Percentiles rank a stretch among this genome's conserved stretches.
Evolutionary conservation across 768 basidiomycete species (phyloP).

Genomic region (Amanita muscaria): DNA sequence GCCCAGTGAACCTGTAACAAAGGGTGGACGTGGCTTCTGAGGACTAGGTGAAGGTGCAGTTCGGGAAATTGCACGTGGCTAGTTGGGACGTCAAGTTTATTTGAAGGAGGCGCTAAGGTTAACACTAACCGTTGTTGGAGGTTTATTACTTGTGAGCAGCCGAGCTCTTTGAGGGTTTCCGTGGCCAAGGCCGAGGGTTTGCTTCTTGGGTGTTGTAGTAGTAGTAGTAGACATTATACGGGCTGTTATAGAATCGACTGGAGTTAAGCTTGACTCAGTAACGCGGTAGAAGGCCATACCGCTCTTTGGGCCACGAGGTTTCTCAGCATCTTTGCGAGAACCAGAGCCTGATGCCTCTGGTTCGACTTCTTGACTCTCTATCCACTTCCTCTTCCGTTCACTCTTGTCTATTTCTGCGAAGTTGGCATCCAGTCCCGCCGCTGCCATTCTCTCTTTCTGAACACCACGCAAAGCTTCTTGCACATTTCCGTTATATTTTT

Average conservation of each 20-base stretch:
- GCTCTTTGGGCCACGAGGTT: slow-evolving; percentile 46
- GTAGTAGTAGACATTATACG: slow-evolving; percentile 40
- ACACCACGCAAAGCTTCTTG: slow-evolving; percentile 62
- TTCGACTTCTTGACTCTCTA: slow-evolving; percentile 50
- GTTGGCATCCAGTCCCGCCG: slow-evolving; percentile 39
- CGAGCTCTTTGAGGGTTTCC: slow-evolving; percentile 43
- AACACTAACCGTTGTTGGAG: slow-evolving; percentile 31
- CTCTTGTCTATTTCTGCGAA: slow-evolving; percentile 54
- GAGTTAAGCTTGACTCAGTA: neutral
- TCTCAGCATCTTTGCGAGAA: slow-evolving; percentile 20
- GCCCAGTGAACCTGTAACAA: slow-evolving; percentile 27
- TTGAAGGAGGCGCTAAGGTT: neutral
- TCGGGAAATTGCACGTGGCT: slow-evolving; percentile 29
- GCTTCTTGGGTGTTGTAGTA: slow-evolving; percentile 50
- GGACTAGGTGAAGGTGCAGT: slow-evolving; percentile 35
- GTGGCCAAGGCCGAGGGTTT: slow-evolving; percentile 40
- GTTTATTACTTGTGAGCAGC: slow-evolving; percentile 30
- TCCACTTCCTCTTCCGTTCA: slow-evolving; percentile 73
- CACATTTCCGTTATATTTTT: slow-evolving; percentile 69
- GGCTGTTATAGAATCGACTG: slow-evolving; percentile 10
- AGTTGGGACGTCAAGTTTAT: neutral
- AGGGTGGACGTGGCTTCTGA: slow-evolving; percentile 37
- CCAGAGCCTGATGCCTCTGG: slow-evolving; percentile 28
- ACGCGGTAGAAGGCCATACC: slow-evolving; percentile 31
- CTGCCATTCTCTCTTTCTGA: slow-evolving; percentile 53